Conservation (phyloP, 192 early-diverging fungal genomes). For the Kappamyces sp. region DNA sequence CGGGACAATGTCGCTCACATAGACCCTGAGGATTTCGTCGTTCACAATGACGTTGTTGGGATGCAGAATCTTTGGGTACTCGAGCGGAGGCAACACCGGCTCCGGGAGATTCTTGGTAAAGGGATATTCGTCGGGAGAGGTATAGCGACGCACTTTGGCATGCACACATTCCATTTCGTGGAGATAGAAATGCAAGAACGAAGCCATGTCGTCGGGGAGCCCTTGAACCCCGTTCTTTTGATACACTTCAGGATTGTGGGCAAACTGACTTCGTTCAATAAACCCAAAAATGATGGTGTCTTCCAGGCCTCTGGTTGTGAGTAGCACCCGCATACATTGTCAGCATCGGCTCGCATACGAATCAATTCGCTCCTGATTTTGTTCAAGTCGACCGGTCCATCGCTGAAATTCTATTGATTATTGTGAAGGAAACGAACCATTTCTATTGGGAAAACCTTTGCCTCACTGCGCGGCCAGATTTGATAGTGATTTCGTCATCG, state of each 20-base stretch:
- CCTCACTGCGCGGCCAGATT: no score
- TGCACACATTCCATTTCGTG: constrained; percentile 89
- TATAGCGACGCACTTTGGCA: constrained; percentile 76
- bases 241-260: constrained; percentile 77
- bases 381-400: constrained; percentile 24
- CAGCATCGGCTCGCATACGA: neutral
- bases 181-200: constrained; percentile 86
- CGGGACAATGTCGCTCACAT: constrained; percentile 71
- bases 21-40: constrained; percentile 72
- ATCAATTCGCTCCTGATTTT: constrained; percentile 58
- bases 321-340: no score
- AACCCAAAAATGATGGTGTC: constrained; percentile 94
- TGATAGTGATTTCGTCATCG: no score
- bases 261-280: constrained; percentile 92
- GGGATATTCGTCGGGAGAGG: constrained; percentile 92
- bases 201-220: constrained; percentile 42
- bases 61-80: constrained; percentile 67
- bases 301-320: constrained; percentile 53
- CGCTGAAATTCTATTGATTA: constrained; percentile 3
- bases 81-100: constrained; percentile 77
- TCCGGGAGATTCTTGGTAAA: constrained; percentile 76
- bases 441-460: no score
- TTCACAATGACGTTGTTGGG: constrained; percentile 86
- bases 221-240: constrained; percentile 56
- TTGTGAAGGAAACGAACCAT: no score